Conservation (phyloP, 768 basidiomycete species). For the Tricholoma saponaceum region DNA sequence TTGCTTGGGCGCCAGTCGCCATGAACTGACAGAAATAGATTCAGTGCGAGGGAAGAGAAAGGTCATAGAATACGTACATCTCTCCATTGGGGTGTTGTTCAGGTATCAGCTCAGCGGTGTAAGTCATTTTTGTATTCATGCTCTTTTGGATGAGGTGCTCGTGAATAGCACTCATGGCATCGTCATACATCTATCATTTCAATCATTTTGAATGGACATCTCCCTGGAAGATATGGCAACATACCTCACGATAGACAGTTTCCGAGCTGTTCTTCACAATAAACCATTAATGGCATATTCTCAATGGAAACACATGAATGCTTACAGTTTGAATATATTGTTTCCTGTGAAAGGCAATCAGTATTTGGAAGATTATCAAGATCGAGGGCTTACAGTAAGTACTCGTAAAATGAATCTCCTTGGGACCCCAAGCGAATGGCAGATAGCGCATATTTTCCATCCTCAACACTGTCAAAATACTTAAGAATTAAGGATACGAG, state of each 20-base stretch:
- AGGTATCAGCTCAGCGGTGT: slow-evolving; percentile 81
- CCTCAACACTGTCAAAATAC: slow-evolving; percentile 25
- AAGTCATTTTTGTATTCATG: slow-evolving; percentile 53
- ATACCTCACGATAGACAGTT: slow-evolving; percentile 68
- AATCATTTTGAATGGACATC: neutral
- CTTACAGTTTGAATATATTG: slow-evolving; percentile 80
- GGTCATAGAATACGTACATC: slow-evolving; percentile 24
- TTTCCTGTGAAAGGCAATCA: slow-evolving; percentile 37
- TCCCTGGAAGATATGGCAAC: slow-evolving; percentile 11
- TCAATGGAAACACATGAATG: neutral
- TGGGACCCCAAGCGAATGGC: slow-evolving; percentile 87
- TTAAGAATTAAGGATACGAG: neutral
- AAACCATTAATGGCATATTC: neutral
- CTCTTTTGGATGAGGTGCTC: slow-evolving; percentile 67
- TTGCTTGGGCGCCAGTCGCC: slow-evolving; percentile 83
- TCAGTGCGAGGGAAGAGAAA: neutral
- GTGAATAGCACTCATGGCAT: slow-evolving; percentile 81
- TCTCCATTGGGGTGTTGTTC: slow-evolving; percentile 36
- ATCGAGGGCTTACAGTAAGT: slow-evolving; percentile 54
- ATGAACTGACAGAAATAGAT: slow-evolving; percentile 40
- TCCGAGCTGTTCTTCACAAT: slow-evolving; percentile 63
- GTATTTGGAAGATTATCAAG: neutral
- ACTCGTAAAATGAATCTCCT: slow-evolving; percentile 94
- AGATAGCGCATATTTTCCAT: slow-evolving; percentile 48
- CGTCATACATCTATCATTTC: slow-evolving; percentile 78